Percentiles rank a stretch among this genome's conserved stretches.
These are phyloP conservation scores for Pythium folliculosum DNA, from an alignment of 352 stramenopile genomes.

Conservation along the genomic window DNA sequence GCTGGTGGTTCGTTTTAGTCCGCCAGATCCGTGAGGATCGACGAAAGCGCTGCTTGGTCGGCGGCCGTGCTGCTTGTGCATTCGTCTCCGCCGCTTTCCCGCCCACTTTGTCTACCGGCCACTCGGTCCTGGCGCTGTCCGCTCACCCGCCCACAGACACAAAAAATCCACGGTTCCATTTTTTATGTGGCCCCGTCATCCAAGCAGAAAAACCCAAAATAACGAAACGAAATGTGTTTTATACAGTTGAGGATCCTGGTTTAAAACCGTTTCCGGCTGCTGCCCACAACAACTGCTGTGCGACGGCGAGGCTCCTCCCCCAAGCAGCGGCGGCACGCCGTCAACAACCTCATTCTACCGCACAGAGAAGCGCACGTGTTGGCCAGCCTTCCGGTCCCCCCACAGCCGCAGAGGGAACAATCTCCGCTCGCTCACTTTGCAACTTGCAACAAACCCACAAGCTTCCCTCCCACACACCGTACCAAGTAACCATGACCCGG, in stretches of 20 bases:
- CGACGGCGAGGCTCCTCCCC: neutral
- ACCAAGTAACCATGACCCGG: neutral
- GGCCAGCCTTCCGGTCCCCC: neutral
- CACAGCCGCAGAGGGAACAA: neutral
- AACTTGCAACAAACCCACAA: neutral
- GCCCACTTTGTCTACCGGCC: too few relatives aligned
- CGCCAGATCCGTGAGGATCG: neutral
- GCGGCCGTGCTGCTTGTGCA: neutral
- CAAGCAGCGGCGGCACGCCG: neutral
- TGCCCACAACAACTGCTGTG: neutral
- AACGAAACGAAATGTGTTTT: neutral
- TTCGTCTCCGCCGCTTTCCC: neutral
- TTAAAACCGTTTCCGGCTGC: neutral
- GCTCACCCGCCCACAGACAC: neutral
- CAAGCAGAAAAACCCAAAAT: constrained; percentile 3
- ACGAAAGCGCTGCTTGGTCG: neutral
- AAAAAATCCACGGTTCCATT: neutral
- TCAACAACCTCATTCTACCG: neutral
- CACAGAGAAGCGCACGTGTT: neutral
- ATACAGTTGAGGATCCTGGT: neutral
- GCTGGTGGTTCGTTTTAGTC: neutral
- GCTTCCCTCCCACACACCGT: neutral
- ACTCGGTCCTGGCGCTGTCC: neutral
- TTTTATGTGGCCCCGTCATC: neutral
- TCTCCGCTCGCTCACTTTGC: neutral